Evolutionary conservation across 345 rosid genomes (phyloP).

Genomic region (Corymbia maculata): DNA sequence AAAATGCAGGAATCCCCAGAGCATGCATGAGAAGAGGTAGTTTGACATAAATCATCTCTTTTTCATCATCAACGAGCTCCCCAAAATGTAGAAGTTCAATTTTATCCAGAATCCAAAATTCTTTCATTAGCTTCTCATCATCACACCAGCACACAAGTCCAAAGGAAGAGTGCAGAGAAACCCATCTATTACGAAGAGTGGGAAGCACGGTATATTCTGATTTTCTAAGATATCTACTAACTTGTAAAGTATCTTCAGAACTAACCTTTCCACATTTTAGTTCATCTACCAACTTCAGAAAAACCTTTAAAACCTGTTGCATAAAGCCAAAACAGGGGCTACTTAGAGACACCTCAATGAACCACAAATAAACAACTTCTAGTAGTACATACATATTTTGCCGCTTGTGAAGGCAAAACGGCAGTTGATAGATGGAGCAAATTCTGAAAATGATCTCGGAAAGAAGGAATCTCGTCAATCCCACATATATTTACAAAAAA

Average conservation of each 20-base stretch:
- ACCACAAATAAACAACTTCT: not conserved
- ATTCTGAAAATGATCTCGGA: constrained; percentile 45
- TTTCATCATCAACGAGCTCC: constrained; percentile 28
- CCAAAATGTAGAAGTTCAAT: constrained; percentile 66
- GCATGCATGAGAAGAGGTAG: constrained; percentile 43
- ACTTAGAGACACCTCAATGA: constrained; percentile 2
- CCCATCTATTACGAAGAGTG: constrained; percentile 68
- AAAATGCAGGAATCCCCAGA: constrained; percentile 70
- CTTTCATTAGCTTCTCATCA: constrained; percentile 49
- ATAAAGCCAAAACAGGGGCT: constrained; percentile 3
- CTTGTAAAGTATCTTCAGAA: constrained; percentile 36
- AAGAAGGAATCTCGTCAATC: constrained; percentile 61
- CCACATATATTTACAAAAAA: constrained; percentile 78
- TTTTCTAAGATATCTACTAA: constrained; percentile 49
- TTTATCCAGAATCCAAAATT: constrained; percentile 42
- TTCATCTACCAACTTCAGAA: constrained; percentile 64
- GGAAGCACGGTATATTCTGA: constrained; percentile 65
- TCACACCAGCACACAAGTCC: constrained; percentile 89
- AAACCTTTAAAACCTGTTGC: constrained; percentile 64
- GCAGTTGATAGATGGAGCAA: constrained; percentile 47
- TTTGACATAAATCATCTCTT: constrained; percentile 39
- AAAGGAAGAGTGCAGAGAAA: constrained; percentile 68
- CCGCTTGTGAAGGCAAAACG: constrained; percentile 56
- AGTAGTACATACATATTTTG: constrained; percentile 48
- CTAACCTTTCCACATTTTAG: constrained; percentile 43